A percentile compares a stretch with the other conserved stretches of the same genome.
phyloP scores from a whole-genome alignment of 2,329 filamentous ascomycete species.

The Colletotrichum spinosum region DNA sequence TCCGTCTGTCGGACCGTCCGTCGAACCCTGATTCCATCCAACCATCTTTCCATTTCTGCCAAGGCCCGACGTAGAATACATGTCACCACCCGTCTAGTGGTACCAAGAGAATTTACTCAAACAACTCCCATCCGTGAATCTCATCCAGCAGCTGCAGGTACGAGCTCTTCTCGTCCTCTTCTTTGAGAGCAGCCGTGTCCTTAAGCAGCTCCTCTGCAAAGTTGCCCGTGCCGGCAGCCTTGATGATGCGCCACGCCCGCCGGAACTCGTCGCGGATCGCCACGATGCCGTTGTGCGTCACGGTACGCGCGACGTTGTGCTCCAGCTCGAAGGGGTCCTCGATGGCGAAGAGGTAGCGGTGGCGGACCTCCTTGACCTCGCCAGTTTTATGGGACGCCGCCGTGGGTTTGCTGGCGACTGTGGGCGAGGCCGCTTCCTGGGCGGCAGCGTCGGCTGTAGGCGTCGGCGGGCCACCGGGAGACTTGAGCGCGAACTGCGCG shows the following conservation, averaged over 20 bases:
- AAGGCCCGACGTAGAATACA: too few relatives aligned
- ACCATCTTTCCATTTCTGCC: too few relatives aligned
- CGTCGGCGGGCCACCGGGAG: conserved; percentile 4
- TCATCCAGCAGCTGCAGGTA: conserved; percentile 55
- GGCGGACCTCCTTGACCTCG: conserved; percentile 75
- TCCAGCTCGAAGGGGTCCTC: conserved; percentile 92
- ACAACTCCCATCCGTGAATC: conserved; percentile 49
- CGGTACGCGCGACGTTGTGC: conserved; percentile 89
- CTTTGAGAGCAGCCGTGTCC: conserved; percentile 55
- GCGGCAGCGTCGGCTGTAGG: background rate
- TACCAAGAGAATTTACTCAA: conserved; percentile 12
- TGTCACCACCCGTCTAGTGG: too few relatives aligned
- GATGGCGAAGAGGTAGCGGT: conserved; percentile 88
- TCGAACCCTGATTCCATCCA: too few relatives aligned
- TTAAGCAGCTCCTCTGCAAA: conserved; percentile 63
- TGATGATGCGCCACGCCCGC: conserved; percentile 80
- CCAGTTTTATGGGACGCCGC: conserved; percentile 43
- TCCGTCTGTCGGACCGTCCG: too few relatives aligned
- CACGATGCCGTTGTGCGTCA: conserved; percentile 84
- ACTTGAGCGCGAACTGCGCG: conserved; percentile 8
- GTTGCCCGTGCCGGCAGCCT: conserved; percentile 57
- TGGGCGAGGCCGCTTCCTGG: conserved; percentile 19
- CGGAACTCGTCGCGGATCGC: conserved; percentile 87
- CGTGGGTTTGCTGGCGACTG: conserved; percentile 21
- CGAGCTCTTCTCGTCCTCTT: conserved; percentile 47